Evolutionary conservation across 371 early-diverging fungal genomes (phyloP).

Genomic region (Polyrhizophydium stewartii): DNA sequence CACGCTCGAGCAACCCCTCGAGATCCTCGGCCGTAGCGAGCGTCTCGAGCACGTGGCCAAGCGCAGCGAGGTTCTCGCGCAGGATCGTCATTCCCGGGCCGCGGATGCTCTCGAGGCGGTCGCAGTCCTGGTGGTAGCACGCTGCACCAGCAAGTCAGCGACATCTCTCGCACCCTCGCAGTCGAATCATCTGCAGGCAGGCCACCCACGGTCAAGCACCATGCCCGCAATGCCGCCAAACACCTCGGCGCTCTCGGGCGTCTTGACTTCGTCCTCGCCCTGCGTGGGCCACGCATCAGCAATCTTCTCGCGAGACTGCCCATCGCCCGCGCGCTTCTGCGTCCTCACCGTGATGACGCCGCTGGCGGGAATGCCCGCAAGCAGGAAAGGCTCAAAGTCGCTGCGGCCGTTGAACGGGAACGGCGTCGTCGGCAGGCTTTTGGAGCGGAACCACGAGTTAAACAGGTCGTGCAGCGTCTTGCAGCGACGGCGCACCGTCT

Average conservation of each 20-base stretch:
- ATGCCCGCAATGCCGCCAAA: conserved; percentile 68
- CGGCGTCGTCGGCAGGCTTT: conserved; percentile 29
- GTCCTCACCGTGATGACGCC: conserved; percentile 52
- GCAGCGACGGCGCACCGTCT: conserved; percentile 17
- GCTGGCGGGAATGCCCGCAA: conserved; percentile 51
- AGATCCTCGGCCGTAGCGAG: conserved; percentile 15
- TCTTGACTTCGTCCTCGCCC: conserved; percentile 63
- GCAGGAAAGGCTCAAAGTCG: conserved; percentile 48
- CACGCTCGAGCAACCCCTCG: conserved; percentile 10
- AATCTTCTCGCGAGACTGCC: conserved; percentile 45
- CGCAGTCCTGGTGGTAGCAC: conserved; percentile 31
- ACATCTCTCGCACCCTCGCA: background rate
- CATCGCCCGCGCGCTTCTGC: conserved; percentile 13
- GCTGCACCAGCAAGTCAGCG: conserved; percentile 3
- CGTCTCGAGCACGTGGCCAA: conserved; percentile 15
- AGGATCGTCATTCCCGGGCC: conserved; percentile 20
- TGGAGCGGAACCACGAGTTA: conserved; percentile 48
- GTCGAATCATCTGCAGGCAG: background rate
- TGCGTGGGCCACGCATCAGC: too few species aligned
- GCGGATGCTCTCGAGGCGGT: conserved; percentile 8
- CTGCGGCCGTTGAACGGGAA: conserved; percentile 45
- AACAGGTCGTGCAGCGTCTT: conserved; percentile 52
- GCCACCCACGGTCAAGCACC: conserved; percentile 42
- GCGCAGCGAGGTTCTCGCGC: conserved; percentile 22
- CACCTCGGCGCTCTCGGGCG: conserved; percentile 44